Evolutionary conservation across 805 yeast genomes (phyloP).

Genomic region (Isabelozyma pseudorhagii): DNA sequence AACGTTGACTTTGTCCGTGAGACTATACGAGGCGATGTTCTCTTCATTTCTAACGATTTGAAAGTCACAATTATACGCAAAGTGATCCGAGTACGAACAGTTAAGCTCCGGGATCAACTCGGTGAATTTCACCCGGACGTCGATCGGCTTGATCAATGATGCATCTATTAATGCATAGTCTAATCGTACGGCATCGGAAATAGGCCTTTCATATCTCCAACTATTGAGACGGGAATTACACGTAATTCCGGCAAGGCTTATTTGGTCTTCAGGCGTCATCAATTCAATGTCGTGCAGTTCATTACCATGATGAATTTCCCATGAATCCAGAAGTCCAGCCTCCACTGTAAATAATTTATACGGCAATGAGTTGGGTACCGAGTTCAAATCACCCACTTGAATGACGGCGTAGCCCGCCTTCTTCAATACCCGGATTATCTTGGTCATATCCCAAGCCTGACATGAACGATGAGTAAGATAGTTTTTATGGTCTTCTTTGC

Average conservation of each 20-base stretch:
- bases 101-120: constrained; percentile 54
- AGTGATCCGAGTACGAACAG: constrained; percentile 87
- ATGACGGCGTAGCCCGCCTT: constrained; percentile 81
- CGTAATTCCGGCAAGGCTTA: constrained; percentile 75
- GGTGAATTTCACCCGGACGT: constrained; percentile 73
- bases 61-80: constrained; percentile 59
- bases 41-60: constrained; percentile 9
- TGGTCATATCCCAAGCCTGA: constrained; percentile 95
- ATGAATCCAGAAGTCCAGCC: constrained; percentile 73
- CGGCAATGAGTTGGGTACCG: constrained; percentile 83
- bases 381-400: constrained; percentile 91
- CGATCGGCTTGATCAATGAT: constrained; percentile 45
- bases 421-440: constrained; percentile 55
- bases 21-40: constrained; percentile 1
- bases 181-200: constrained; percentile 77
- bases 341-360: constrained; percentile 67
- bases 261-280: constrained; percentile 48
- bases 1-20: constrained; percentile 18
- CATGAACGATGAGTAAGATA: constrained; percentile 87
- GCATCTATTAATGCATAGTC: constrained; percentile 85
- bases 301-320: constrained; percentile 66
- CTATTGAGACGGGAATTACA: constrained; percentile 87
- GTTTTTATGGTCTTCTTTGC: constrained; percentile 73
- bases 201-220: constrained; percentile 62
- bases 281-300: constrained; percentile 15